Base-by-base conservation (phyloP, 805 yeast species). In the Yarrowia osloensis region DNA sequence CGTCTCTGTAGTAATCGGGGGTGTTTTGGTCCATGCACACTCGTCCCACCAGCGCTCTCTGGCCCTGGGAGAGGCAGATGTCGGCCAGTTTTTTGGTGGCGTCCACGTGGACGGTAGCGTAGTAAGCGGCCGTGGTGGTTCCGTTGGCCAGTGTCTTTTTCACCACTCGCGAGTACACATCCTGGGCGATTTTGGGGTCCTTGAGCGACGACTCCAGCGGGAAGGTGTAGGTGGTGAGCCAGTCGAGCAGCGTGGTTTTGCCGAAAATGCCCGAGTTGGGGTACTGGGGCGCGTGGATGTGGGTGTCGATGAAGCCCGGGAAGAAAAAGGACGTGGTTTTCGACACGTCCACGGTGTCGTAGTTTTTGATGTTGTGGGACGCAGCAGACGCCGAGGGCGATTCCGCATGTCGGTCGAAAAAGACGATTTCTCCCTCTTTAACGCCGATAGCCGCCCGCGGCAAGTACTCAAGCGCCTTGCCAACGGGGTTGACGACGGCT, bases 11-110 rank as follows among this genome's bases (percentile, higher is more conserved):
- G 74, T 85, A 88, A 33, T 84, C 88, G 0, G 95, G 96, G 0
- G 91, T 85, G 77, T 90, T 88, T 69, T 85, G 83, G 74, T 92
- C 88, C 98, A 95, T 95, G 75, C 98, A 95, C 22, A 91, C 97
- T 72, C 94, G 88, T 4, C 99, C 99, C 42, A 95, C 86, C 66
- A 90, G 83, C 0, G 97, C 97, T 69, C 98, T 81, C 77, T 93
- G 98, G 42, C 97, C 97, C 33, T 79, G 71, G 44, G 79, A 69
- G 13, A 87, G 78, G 39, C 94, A 86, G 17, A 89, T 75, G 68
- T 88, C 89, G 1, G 96, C 97, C 73, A 95, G 83, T 40, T 88
- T 72, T 63, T 88, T 88, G 1, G 98, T 84, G 3, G 97, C 87
- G 7, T 84, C 85, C 0, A 87, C 80, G 74, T 94, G 96, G 54